phyloP scores from a whole-genome alignment of 2,329 filamentous ascomycete species.

The Akanthomyces muscarius region DNA sequence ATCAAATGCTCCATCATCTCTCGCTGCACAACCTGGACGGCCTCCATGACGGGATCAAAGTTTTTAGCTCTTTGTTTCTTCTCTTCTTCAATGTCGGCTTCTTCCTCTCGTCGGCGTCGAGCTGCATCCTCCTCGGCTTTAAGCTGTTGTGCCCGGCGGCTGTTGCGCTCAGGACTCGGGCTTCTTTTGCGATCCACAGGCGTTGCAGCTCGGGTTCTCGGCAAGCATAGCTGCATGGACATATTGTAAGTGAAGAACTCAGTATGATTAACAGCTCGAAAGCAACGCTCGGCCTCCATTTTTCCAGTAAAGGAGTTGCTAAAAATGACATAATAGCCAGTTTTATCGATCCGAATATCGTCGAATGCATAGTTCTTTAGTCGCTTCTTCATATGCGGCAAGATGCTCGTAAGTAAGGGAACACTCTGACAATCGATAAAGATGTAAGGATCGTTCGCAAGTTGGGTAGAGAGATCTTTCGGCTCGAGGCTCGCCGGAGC shows the following conservation, averaged over 20 bases:
- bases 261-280: slow-evolving; percentile 70
- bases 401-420: slow-evolving; percentile 78
- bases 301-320: slow-evolving; percentile 72
- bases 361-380: slow-evolving; percentile 79
- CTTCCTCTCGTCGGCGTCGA: slow-evolving; percentile 65
- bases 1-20: slow-evolving; percentile 86
- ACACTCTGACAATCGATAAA: slow-evolving; percentile 86
- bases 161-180: slow-evolving; percentile 32
- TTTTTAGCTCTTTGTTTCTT: slow-evolving; percentile 82
- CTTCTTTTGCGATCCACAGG: slow-evolving; percentile 31
- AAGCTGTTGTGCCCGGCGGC: slow-evolving; percentile 29
- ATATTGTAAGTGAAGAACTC: slow-evolving; percentile 88
- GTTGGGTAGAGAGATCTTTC: slow-evolving; percentile 61
- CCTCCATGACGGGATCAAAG: slow-evolving; percentile 85
- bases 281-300: slow-evolving; percentile 77
- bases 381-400: slow-evolving; percentile 85
- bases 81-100: slow-evolving; percentile 81
- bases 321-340: slow-evolving; percentile 91
- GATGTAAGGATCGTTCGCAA: slow-evolving; percentile 80
- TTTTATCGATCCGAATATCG: slow-evolving; percentile 76
- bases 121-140: slow-evolving; percentile 61
- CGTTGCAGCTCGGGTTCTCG: slow-evolving; percentile 25
- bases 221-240: slow-evolving; percentile 72
- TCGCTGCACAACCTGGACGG: slow-evolving; percentile 70
- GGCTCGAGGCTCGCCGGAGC: slow-evolving; percentile 56